Evolutionary conservation across 2,329 filamentous ascomycete genomes (phyloP), one percentile per base, ranked within the genome.

Genomic region (Helotiales sp.): DNA sequence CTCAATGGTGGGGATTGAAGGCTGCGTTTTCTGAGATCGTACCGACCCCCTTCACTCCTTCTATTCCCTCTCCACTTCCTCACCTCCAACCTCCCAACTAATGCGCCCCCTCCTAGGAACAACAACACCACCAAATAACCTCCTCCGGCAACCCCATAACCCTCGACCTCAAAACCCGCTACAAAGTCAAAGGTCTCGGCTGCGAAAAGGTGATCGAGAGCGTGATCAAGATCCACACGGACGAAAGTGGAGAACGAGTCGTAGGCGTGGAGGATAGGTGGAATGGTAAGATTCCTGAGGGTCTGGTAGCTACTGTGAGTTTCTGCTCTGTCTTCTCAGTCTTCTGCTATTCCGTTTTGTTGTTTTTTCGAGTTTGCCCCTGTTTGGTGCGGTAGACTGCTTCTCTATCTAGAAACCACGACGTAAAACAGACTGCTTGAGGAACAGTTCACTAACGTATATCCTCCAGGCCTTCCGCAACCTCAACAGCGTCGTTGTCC

Each of bases 1-100:
- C 82, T 2, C 81, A 83, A 69, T 84, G 81, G 83, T 90, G 90
- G 74, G 88, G 87, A 1, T 80, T 90, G 0, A 81, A 86, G 62
- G 77, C 82, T 3, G 83, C 86, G 2, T 90, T 90, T 75, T 81
- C 79, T 52, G 82, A 86, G 58, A 89, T 89, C 71, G n/a, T n/a
- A n/a, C n/a, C n/a, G n/a, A n/a, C n/a, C n/a, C n/a, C n/a, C n/a
- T n/a, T n/a, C n/a, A n/a, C n/a, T n/a, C n/a, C n/a, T n/a, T n/a
- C n/a, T n/a, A n/a, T n/a, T n/a, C n/a, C n/a, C n/a, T n/a, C n/a
- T n/a, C n/a, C n/a, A n/a, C n/a, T n/a, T n/a, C n/a, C n/a, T n/a
- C n/a, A n/a, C n/a, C n/a, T n/a, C n/a, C n/a, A n/a, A n/a, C n/a
- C n/a, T n/a, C n/a, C n/a, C n/a, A n/a, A n/a, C n/a, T n/a, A n/a